A percentile compares a stretch with the other conserved stretches of the same genome.
These are phyloP conservation scores for Cercospora berteroae DNA, from an alignment of 2,329 filamentous ascomycete genomes.

Conservation along the genomic window DNA sequence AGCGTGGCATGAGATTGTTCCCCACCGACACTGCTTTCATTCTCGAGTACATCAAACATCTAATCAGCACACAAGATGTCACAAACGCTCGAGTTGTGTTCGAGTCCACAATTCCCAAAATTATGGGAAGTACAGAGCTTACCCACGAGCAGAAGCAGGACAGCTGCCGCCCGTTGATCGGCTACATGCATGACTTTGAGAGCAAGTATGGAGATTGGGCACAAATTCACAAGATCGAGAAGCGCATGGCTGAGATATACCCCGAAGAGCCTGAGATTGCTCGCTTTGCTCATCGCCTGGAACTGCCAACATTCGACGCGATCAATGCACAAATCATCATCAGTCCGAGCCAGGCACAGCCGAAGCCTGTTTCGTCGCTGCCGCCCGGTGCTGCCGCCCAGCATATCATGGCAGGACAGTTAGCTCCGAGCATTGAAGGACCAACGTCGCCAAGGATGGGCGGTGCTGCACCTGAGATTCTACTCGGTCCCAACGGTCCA, in stretches of 20 bases:
- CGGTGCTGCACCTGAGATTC: conserved; percentile 24
- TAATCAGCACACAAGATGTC: conserved; percentile 87
- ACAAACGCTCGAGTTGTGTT: conserved; percentile 92
- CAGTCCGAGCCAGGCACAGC: conserved; percentile 75
- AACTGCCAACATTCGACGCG: conserved; percentile 70
- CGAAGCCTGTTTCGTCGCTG: conserved; percentile 32
- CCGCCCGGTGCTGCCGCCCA: conserved; percentile 13
- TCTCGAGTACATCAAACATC: conserved; percentile 91
- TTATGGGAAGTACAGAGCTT: conserved; percentile 63
- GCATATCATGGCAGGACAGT: conserved; percentile 10
- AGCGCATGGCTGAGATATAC: conserved; percentile 63
- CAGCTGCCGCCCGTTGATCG: conserved; percentile 81
- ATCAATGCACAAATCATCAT: conserved; percentile 78
- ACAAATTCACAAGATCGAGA: conserved; percentile 87
- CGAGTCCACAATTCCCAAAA: conserved; percentile 83
- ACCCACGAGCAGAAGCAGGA: conserved; percentile 43
- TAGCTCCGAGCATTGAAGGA: conserved; percentile 16
- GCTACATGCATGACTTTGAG: conserved; percentile 94
- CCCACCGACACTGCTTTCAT: conserved; percentile 92
- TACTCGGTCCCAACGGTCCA: conserved; percentile 37
- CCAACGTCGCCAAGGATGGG: conserved; percentile 14
- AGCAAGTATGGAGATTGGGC: conserved; percentile 89
- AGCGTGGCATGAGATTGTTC: conserved; percentile 88
- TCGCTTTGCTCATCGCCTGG: conserved; percentile 74
- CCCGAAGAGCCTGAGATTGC: conserved; percentile 11